Percentiles rank a stretch among this genome's conserved stretches.
Conservation (phyloP, 129 eudicot species). For the Lonicera japonica region DNA sequence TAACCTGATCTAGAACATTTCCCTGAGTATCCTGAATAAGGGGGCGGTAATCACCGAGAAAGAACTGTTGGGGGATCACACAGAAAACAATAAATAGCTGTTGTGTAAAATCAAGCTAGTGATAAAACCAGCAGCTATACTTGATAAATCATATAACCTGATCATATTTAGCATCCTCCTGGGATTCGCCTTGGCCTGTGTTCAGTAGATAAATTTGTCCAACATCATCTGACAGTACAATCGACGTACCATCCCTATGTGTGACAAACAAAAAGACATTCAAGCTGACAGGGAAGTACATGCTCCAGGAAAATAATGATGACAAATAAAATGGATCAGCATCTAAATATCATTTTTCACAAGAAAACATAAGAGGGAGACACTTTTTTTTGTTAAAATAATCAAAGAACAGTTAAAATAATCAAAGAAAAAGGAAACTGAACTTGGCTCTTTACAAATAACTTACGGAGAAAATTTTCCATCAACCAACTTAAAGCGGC, state of each 20-base stretch:
- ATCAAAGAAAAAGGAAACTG: neutral
- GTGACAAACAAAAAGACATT: constrained; percentile 12
- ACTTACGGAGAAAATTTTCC: constrained; percentile 99
- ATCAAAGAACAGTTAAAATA: neutral
- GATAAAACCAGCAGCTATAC: neutral
- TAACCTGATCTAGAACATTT: constrained; percentile 74
- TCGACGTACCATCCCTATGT: constrained; percentile 91
- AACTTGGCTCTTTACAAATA: neutral
- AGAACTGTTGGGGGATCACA: constrained; percentile 45
- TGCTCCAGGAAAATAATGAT: neutral
- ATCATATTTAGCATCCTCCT: constrained; percentile 88
- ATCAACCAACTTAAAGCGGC: constrained; percentile 89
- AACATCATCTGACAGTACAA: constrained; percentile 94
- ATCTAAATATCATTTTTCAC: neutral
- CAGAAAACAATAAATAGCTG: constrained; percentile 2
- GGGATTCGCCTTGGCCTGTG: constrained; percentile 97
- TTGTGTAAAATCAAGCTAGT: neutral
- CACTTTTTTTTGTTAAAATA: neutral
- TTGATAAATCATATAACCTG: constrained; percentile 39
- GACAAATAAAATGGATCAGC: neutral
- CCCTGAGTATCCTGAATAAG: constrained; percentile 77
- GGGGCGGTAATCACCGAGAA: constrained; percentile 97
- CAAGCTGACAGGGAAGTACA: neutral
- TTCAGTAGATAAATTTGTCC: constrained; percentile 89
- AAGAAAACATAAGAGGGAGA: neutral